Evolutionary conservation across 2,329 filamentous ascomycete species (phyloP).

Genomic region (Tolypocladium ophioglossoides): DNA sequence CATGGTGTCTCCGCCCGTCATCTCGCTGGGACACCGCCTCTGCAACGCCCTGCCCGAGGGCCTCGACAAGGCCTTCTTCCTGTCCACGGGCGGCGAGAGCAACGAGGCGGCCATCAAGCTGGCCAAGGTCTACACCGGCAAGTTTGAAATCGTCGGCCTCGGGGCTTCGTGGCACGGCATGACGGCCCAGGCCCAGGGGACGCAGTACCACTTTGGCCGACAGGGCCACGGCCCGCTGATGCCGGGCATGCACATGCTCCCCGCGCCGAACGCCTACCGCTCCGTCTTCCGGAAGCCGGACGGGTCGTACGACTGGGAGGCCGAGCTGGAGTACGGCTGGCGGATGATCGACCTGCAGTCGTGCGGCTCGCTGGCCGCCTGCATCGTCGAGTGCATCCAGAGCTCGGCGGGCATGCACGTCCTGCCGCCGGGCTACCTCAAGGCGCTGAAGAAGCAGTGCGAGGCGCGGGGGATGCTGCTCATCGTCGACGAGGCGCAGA

Average conservation of each 20-base stretch:
- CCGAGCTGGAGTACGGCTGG: slow-evolving; percentile 51
- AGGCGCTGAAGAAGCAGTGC: slow-evolving; percentile 43
- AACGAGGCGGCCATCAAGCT: slow-evolving; percentile 55
- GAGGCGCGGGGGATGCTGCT: slow-evolving; percentile 46
- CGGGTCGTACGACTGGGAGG: slow-evolving; percentile 51
- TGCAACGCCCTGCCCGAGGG: slow-evolving; percentile 34
- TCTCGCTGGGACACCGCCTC: slow-evolving; percentile 41
- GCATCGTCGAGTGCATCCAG: slow-evolving; percentile 53
- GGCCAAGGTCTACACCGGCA: slow-evolving; percentile 53
- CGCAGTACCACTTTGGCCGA: slow-evolving; percentile 45
- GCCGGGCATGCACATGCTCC: slow-evolving; percentile 47
- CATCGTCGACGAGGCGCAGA: slow-evolving; percentile 53
- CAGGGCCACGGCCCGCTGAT: slow-evolving; percentile 36
- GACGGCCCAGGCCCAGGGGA: slow-evolving; percentile 41
- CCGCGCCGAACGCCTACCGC: slow-evolving; percentile 49
- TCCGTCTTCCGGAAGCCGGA: slow-evolving; percentile 48
- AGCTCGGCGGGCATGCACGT: slow-evolving; percentile 49
- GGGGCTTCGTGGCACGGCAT: slow-evolving; percentile 51
- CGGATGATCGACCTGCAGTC: slow-evolving; percentile 47
- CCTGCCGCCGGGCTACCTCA: slow-evolving; percentile 47
- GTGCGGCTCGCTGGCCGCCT: slow-evolving; percentile 50
- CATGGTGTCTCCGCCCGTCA: slow-evolving; percentile 47
- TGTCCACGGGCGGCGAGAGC: slow-evolving; percentile 45
- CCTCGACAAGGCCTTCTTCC: slow-evolving; percentile 45
- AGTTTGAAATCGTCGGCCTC: slow-evolving; percentile 53